Evolutionary conservation across 176 grass and related monocot genomes (phyloP).

Genomic region (Carex littledalei): DNA sequence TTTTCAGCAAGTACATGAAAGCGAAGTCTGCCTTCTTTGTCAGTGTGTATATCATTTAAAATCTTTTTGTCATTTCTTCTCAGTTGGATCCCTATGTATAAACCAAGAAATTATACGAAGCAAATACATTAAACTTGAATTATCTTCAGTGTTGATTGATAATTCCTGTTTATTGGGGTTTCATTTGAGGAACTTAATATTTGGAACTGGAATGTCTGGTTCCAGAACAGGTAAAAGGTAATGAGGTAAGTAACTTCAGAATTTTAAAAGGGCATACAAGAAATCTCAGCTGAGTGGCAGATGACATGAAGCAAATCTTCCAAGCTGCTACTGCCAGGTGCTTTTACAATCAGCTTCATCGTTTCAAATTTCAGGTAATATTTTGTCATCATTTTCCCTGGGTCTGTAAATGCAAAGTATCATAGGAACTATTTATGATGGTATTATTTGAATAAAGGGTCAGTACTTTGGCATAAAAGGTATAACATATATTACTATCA

Average conservation of each 20-base stretch:
- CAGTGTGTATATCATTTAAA: slow-evolving; percentile 82
- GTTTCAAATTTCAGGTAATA: slow-evolving; percentile 94
- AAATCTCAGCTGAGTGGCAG: slow-evolving; percentile 73
- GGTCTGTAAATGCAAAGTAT: slow-evolving; percentile 55
- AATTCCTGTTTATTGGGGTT: neutral
- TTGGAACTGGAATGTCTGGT: neutral
- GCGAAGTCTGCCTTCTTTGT: slow-evolving; percentile 69
- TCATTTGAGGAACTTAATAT: neutral
- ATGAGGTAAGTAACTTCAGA: neutral
- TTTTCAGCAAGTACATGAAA: slow-evolving; percentile 72
- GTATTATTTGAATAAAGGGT: neutral
- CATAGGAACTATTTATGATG: neutral
- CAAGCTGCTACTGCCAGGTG: slow-evolving; percentile 66
- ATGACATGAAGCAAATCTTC: slow-evolving; percentile 82
- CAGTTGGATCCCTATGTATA: slow-evolving; percentile 80
- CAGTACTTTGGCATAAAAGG: too few species aligned
- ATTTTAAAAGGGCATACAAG: slow-evolving; percentile 51
- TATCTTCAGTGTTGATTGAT: neutral
- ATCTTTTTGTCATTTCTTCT: slow-evolving; percentile 80
- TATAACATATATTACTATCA: neutral
- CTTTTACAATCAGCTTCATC: slow-evolving; percentile 91
- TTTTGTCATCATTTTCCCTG: slow-evolving; percentile 92
- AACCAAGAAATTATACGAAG: slow-evolving; percentile 23
- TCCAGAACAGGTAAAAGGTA: neutral
- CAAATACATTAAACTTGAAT: slow-evolving; percentile 16